Evolutionary conservation across 805 yeast species (phyloP), one percentile per base, ranked within the genome.

Genomic region (Metschnikowia reukaufii): DNA sequence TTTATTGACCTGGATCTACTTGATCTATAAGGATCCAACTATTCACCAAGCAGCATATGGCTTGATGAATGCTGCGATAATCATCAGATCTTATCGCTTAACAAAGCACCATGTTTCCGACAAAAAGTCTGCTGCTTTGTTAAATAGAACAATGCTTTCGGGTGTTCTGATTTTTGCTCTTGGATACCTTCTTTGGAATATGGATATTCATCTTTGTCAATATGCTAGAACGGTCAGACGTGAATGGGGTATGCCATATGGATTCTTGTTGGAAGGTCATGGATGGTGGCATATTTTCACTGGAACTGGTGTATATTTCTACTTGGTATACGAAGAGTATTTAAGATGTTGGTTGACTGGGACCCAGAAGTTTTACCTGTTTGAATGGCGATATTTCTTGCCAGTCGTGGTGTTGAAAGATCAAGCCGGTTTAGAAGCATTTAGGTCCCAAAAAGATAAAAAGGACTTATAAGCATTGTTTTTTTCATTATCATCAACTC

Each of bases 261-360:
- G 98, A 1, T 78, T 89, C 50, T 54, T 92, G 3, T 72, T 92
- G 30, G 98, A 92, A 65, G 86, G 96, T 23, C 98, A 92, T 60
- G 96, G 96, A 19, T 92, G 97, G 97, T 92, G 98, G 98, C 98
- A 92, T 62, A 69, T 87, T 9, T 75, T 87, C 53, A 87, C 94
- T 0, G 96, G 96, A 0, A 70, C 82, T 17, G 96, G 97, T 1
- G 94, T 92, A 9, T 92, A 92, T 65, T 85, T 76, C 62, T 91
- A 88, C 67, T 77, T 91, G 54, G 82, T 86, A 3, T 89, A 86
- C 61, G 77, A 86, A 59, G 91, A 89, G 69, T 80, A 86, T 52
- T 69, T 91, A 51, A 76, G 92, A 55, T 70, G 85, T 27, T 82
- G 84, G 66, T 76, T 88, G 61, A 72, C 73, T 13, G 83, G 82